Evolutionary conservation across 805 yeast genomes (phyloP).

Genomic region (Diddensiella santjacobensis): DNA sequence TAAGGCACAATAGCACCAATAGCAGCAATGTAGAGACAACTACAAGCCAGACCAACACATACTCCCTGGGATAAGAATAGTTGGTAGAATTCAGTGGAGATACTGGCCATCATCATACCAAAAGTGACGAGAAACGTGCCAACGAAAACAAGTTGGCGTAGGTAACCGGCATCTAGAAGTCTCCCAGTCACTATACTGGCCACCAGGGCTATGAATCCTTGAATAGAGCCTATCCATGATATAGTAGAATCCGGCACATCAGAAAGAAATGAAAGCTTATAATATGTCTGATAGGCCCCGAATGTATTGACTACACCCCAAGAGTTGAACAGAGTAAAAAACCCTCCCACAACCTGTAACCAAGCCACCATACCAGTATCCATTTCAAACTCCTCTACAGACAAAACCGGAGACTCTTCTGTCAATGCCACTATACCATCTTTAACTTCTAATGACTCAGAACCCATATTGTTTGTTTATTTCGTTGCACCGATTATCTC

Average conservation of each 20-base stretch:
- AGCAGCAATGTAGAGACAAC: slow-evolving; percentile 42
- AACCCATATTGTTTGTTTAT: no score
- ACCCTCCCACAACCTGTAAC: slow-evolving; percentile 21
- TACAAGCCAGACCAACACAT: slow-evolving; percentile 44
- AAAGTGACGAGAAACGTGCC: slow-evolving; percentile 28
- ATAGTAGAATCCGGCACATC: slow-evolving; percentile 26
- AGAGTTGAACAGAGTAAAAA: slow-evolving; percentile 19
- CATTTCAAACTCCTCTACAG: neutral
- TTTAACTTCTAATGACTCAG: no score
- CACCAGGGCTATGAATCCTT: slow-evolving; percentile 25
- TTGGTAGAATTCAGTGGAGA: slow-evolving; percentile 43
- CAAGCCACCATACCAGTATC: slow-evolving; percentile 26
- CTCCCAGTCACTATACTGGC: slow-evolving; percentile 28
- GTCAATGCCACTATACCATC: no score
- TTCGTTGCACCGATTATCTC: no score
- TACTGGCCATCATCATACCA: slow-evolving; percentile 33
- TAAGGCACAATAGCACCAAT: slow-evolving; percentile 44
- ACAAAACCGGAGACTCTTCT: no score
- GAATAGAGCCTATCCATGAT: slow-evolving; percentile 33
- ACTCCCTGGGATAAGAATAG: slow-evolving; percentile 51
- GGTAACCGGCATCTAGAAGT: slow-evolving; percentile 27
- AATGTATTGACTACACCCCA: slow-evolving; percentile 23
- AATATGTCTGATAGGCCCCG: slow-evolving; percentile 30
- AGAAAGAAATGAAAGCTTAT: slow-evolving; percentile 15
- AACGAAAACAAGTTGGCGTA: slow-evolving; percentile 17